Evolutionary conservation across 2,329 filamentous ascomycete genomes (phyloP).

Genomic region (Raffaelea albimanens): DNA sequence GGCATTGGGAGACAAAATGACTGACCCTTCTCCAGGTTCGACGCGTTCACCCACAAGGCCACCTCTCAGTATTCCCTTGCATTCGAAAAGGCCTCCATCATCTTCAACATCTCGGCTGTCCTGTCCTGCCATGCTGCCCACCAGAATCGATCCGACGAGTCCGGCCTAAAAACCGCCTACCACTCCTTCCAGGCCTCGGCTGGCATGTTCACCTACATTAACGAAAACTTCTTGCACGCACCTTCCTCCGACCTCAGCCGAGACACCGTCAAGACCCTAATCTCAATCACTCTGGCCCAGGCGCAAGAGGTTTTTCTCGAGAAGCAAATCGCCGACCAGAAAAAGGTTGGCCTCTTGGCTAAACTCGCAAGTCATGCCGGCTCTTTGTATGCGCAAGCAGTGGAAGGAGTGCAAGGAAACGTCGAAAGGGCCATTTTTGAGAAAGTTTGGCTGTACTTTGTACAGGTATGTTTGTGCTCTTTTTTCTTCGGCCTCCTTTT

Average conservation of each 20-base stretch:
- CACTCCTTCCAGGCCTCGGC: conserved; percentile 97
- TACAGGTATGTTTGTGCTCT: conserved; percentile 49
- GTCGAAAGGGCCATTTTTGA: conserved; percentile 87
- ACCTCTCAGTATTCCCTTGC: conserved; percentile 94
- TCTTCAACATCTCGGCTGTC: conserved; percentile 98
- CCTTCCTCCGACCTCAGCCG: conserved; percentile 92
- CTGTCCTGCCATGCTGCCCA: conserved; percentile 90
- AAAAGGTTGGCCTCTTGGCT: conserved; percentile 84
- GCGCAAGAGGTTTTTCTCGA: conserved; percentile 96
- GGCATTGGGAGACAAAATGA: not conserved
- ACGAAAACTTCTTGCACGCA: conserved; percentile 97
- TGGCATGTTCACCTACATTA: conserved; percentile 99
- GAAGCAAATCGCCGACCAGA: conserved; percentile 86
- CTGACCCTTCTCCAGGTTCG: conserved; percentile 56
- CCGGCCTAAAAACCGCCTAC: conserved; percentile 90
- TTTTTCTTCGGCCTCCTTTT: not conserved
- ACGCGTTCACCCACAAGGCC: conserved; percentile 98
- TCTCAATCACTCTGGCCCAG: conserved; percentile 87
- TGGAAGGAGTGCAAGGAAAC: conserved; percentile 87
- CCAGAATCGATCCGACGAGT: conserved; percentile 86
- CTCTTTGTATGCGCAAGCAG: conserved; percentile 77
- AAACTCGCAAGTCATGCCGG: conserved; percentile 89
- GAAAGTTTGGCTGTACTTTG: conserved; percentile 80
- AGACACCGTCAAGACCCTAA: conserved; percentile 91
- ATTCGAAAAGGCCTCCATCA: conserved; percentile 97